Base-by-base conservation (phyloP, 257 asterid genomes). In the Gentiana dahurica region DNA sequence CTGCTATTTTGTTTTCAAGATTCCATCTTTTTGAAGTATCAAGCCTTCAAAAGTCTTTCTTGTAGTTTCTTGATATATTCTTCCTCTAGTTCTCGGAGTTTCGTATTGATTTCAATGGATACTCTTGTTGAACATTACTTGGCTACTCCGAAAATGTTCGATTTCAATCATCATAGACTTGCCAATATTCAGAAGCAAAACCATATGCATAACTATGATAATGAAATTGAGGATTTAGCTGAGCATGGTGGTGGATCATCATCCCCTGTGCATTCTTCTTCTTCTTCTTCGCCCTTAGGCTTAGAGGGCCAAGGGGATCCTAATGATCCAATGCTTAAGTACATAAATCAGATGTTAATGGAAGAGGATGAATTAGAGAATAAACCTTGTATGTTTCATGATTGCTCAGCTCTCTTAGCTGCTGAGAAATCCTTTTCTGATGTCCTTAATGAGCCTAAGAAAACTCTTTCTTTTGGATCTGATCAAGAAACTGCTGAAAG, bases 331-430 rank as follows among this genome's bases (percentile, higher is more conserved):
- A 64, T 68, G 61, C 59, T 59, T 9, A 73, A 73, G 60, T 73
- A 36, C 74, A 60, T 73, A 3, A 64, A 46, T 24, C 71, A 73
- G 68, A 68, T 73, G 74, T 54, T 73, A 3, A 63, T 73, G 78
- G 78, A 73, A 61, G 78, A 73, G 39, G 78, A 60, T 9, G 74
- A 73, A 41, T 60, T 73, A 62, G 62, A 43, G 61, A 64, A 60
- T 35, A 65, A 68, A 54, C 74, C 78, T 10, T 73, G 74, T 41
- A 73, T 73, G 78, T 64, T 68, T 4, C 64, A 15, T 13, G 78
- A 73, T 44, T 60, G 62, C 51, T 63, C 60, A 34, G 78, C 78
- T 33, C 65, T 73, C 34, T 74, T 55, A 10, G 78, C 78, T 49
- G 60, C 74, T 37, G 71, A 73, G 68, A 73, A 60, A 48, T 60